These are phyloP conservation scores for Paramecium caudatum DNA, from an alignment of 73 alveolate species.

Conservation along the genomic window DNA sequence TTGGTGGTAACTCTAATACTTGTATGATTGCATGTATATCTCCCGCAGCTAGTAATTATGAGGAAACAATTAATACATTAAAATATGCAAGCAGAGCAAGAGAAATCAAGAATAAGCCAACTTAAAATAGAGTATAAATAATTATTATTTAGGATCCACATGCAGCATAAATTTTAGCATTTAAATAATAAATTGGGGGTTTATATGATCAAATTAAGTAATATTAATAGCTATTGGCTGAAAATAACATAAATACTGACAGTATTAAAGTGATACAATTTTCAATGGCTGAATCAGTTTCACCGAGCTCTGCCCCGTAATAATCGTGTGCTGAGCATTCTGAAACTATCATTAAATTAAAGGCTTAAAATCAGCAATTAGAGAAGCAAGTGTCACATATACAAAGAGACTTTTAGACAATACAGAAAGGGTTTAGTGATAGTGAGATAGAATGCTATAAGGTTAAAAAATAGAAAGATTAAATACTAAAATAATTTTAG, in stretches of 20 bases:
- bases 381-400: not conserved
- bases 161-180: constrained; percentile 86
- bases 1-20: constrained; percentile 98
- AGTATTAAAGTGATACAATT: not conserved
- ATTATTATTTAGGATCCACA: constrained; percentile 80
- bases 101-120: constrained; percentile 92
- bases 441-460: constrained; percentile 17
- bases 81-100: constrained; percentile 98
- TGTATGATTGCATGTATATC: constrained; percentile 97
- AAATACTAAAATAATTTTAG: not conserved
- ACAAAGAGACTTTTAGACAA: not conserved
- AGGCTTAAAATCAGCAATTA: not conserved
- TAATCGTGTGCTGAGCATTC: constrained; percentile 8
- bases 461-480: not conserved
- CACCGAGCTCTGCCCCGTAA: constrained; percentile 16
- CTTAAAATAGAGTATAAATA: constrained; percentile 79
- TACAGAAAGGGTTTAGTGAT: constrained; percentile 11
- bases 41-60: constrained; percentile 94
- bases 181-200: constrained; percentile 83
- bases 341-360: not conserved
- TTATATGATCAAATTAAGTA: constrained; percentile 44
- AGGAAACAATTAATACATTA: constrained; percentile 95
- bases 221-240: not conserved
- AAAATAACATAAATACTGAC: not conserved
- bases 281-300: not conserved